These are phyloP conservation scores for Hemileccinum impolitum DNA, from an alignment of 768 basidiomycete species.

Conservation along the genomic window DNA sequence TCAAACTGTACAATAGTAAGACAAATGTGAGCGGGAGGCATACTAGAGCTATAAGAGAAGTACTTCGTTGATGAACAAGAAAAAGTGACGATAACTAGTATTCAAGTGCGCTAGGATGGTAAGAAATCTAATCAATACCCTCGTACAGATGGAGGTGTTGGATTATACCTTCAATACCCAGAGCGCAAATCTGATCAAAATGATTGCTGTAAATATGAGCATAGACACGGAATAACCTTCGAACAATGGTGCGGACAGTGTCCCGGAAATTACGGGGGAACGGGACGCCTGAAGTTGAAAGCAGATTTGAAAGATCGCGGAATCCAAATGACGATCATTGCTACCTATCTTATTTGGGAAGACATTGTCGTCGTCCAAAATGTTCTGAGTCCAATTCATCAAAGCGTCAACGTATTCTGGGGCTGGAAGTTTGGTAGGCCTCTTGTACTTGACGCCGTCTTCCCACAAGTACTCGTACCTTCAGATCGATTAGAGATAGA, in stretches of 20 bases:
- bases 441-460: conserved; percentile 82
- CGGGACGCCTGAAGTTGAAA: conserved; percentile 62
- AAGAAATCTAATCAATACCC: background rate
- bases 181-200: conserved; percentile 97
- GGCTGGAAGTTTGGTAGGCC: conserved; percentile 89
- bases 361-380: conserved; percentile 87
- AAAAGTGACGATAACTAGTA: conserved; percentile 97
- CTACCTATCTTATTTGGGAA: conserved; percentile 96
- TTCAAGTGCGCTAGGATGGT: conserved; percentile 81
- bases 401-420: conserved; percentile 96
- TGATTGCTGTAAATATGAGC: conserved; percentile 99
- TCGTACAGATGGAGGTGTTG: background rate
- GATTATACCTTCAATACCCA: conserved; percentile 89
- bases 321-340: conserved; percentile 5
- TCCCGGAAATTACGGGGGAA: conserved; percentile 90
- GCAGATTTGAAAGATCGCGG: conserved; percentile 5
- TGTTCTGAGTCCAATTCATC: conserved; percentile 97
- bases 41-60: conserved; percentile 14
- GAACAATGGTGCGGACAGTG: conserved; percentile 86
- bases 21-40: conserved; percentile 9
- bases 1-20: conserved; percentile 58
- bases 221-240: conserved; percentile 94
- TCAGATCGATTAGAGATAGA: conserved; percentile 9
- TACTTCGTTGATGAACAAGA: conserved; percentile 95
- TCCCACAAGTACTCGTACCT: conserved; percentile 97